Conservation (phyloP, 2,329 filamentous ascomycete genomes). For the Verticillium dahliae region DNA sequence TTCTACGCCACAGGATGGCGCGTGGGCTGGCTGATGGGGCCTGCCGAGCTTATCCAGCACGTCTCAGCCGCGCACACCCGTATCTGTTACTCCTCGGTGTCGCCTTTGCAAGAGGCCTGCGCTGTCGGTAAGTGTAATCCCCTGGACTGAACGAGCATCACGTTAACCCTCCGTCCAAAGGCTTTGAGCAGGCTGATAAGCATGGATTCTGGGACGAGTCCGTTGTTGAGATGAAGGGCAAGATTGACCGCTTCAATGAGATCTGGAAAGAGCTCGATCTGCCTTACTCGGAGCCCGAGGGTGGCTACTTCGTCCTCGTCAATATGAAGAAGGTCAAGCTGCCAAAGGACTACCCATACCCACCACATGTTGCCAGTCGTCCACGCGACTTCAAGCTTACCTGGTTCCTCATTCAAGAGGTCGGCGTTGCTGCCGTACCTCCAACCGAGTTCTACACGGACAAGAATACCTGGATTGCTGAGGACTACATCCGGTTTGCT, state of each 20-base stretch:
- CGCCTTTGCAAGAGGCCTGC: conserved; percentile 87
- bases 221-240: conserved; percentile 80
- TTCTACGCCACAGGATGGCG: conserved; percentile 98
- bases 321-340: conserved; percentile 86
- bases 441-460: conserved; percentile 97
- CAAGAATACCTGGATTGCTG: conserved; percentile 72
- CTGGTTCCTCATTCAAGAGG: conserved; percentile 95
- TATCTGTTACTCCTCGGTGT: conserved; percentile 93
- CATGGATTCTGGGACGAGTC: conserved; percentile 83
- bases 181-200: conserved; percentile 83
- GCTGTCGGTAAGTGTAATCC: conserved; percentile 55
- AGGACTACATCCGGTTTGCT: conserved; percentile 91
- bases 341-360: conserved; percentile 80
- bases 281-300: conserved; percentile 86
- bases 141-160: no score
- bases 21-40: conserved; percentile 89
- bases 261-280: conserved; percentile 70
- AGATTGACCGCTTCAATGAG: conserved; percentile 81
- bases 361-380: conserved; percentile 75
- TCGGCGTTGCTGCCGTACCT: conserved; percentile 92
- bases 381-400: conserved; percentile 90
- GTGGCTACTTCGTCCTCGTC: conserved; percentile 94
- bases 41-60: conserved; percentile 81
- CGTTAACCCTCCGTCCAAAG: conserved; percentile 12
- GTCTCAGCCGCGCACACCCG: conserved; percentile 89